Conservation (phyloP, 2,329 filamentous ascomycete species). For the Fusarium sp. region DNA sequence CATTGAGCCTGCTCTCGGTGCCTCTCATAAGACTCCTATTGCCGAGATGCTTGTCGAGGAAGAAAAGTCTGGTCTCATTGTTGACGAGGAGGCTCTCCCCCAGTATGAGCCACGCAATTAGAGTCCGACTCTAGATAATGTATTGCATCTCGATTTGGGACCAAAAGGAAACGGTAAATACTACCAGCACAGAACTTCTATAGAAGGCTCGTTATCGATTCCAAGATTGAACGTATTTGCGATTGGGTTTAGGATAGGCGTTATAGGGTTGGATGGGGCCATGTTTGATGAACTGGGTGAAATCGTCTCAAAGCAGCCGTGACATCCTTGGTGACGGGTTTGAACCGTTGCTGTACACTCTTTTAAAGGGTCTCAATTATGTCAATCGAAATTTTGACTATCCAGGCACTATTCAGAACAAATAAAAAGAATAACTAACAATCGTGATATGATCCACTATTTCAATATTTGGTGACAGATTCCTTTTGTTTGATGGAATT, state of each 20-base stretch:
- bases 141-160: background rate
- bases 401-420: conserved; percentile 5
- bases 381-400: conserved; percentile 9
- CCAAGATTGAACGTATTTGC: conserved; percentile 36
- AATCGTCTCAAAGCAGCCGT: background rate
- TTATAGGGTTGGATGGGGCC: conserved; percentile 28
- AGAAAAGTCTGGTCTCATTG: conserved; percentile 65
- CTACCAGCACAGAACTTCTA: conserved; percentile 10
- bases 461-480: background rate
- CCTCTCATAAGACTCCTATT: conserved; percentile 50
- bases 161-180: background rate
- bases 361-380: conserved; percentile 8
- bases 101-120: conserved; percentile 47
- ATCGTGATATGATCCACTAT: background rate
- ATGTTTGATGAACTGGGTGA: conserved; percentile 32
- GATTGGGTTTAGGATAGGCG: conserved; percentile 23
- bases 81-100: conserved; percentile 49
- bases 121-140: background rate
- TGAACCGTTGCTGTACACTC: conserved; percentile 33
- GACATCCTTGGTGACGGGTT: conserved; percentile 13
- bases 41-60: conserved; percentile 55
- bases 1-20: conserved; percentile 17
- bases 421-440: background rate
- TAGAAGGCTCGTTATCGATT: conserved; percentile 27
- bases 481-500: background rate